Evolutionary conservation across 306 rosid species (phyloP), one percentile per base, ranked within the genome.

Genomic region (Prunus persica): DNA sequence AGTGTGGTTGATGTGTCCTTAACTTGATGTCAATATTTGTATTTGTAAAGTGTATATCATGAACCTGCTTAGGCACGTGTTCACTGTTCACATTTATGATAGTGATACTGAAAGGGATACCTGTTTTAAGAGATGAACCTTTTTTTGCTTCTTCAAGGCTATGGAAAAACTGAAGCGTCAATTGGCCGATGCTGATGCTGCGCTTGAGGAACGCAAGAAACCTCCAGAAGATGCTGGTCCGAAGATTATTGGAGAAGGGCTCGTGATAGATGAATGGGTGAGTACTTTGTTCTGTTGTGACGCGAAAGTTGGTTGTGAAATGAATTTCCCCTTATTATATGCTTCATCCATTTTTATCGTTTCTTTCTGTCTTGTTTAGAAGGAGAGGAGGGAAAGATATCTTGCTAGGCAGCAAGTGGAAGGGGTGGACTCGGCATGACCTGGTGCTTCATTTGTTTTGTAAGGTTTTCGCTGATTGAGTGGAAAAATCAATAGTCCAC

Each of bases 231-330:
- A 88, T 61, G 49, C 91, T 8, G 96, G 96, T 69, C 88, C 92
- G 62, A 88, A 78, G 80, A 89, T 90, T 52, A 87, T 93, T 12
- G 96, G 97, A 68, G 96, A 93, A 80, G 97, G 97, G 68, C 97
- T 95, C 10, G 98, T 95, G 62, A 95, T 95, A 75, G 97, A 95
- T 75, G 97, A 95, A 89, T 92, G 97, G 97, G 97, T 92, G 69
- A 83, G 92, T 84, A 25, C 68, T 18, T 73, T 32, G 71, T 72
- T 22, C 46, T 6, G 3, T 30, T 12, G 38, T 24, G 32, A 58
- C 19, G 7, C 6, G 10, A n/a, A 25, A 28, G 45, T 22, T 51
- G 12, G 64, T 43, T 54, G 47, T 46, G 30, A 27, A 65, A 65
- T 20, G 45, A 58, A 28, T 45, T 32, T 43, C 43, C 43, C 55